A percentile compares a stretch with the other conserved stretches of the same genome.
phyloP scores from a whole-genome alignment of 495 filamentous ascomycete genomes.

The Thermothielavioides terrestris region DNA sequence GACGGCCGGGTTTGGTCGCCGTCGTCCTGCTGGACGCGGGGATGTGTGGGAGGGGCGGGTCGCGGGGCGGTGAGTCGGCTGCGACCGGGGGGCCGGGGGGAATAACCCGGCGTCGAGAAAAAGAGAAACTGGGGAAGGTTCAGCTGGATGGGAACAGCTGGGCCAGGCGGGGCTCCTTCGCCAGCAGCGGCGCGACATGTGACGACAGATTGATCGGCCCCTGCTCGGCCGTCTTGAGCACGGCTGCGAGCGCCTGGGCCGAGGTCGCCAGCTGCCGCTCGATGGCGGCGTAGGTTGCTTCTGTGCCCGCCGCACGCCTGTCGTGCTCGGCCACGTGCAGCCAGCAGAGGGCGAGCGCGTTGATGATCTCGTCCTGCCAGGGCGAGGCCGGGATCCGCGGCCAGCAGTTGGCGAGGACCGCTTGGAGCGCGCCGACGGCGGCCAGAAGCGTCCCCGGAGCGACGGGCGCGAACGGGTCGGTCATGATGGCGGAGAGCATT shows the following conservation, averaged over 20 bases:
- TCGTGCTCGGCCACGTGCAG: slow-evolving; percentile 45
- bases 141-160: slow-evolving; percentile 28
- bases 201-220: slow-evolving; percentile 16
- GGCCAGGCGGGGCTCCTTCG: slow-evolving; percentile 34
- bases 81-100: not conserved
- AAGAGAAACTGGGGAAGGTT: not conserved
- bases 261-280: slow-evolving; percentile 39
- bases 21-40: not conserved
- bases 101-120: no score
- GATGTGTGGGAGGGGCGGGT: slow-evolving; percentile 4
- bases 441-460: slow-evolving; percentile 46
- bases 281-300: slow-evolving; percentile 21
- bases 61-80: not conserved
- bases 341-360: slow-evolving; percentile 59
- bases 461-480: slow-evolving; percentile 59
- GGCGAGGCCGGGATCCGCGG: slow-evolving; percentile 48
- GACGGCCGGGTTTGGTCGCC: not conserved
- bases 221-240: slow-evolving; percentile 21
- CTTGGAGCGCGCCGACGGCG: slow-evolving; percentile 46
- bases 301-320: slow-evolving; percentile 2
- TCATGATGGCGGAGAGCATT: slow-evolving; percentile 54
- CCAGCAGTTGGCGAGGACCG: slow-evolving; percentile 62
- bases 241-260: slow-evolving; percentile 22
- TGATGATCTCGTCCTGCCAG: slow-evolving; percentile 65
- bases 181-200: slow-evolving; percentile 29